Evolutionary conservation across 345 rosid genomes (phyloP), one percentile per base, ranked within the genome.

Genomic region (Lepidium didymum): DNA sequence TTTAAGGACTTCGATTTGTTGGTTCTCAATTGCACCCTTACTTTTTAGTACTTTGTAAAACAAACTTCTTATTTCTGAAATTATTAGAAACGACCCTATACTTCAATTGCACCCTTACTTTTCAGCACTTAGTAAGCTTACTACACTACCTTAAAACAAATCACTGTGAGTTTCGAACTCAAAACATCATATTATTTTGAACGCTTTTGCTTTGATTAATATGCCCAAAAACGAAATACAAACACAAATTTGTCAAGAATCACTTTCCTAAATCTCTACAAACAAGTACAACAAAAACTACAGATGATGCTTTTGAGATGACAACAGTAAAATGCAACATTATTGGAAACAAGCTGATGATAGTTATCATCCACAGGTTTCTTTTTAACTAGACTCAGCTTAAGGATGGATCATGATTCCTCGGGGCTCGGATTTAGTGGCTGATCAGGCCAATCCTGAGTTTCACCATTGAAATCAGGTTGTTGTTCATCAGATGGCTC

Each of bases 401-500:
- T 7, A 31, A 56, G 7, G 33, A 31, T 21, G n/a, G 15, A 58
- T 65, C 62, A 66, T 33, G 62, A 52, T 11, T 69, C 51, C 4
- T 31, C 23, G 1, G 44, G 44, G 18, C 51, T 19, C 1, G 67
- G 67, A 8, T 57, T 50, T 33, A 47, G 49, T 41, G 41, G 46
- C 67, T 73, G 55, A 6, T 57, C 55, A 73, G 61, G 21, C 60
- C 33, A 65, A 19, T 3, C 67, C 35, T 58, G 45, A 15, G 72
- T n/a, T 57, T 73, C 67, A 33, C 61, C 40, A 3, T 42, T 34
- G 62, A 15, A 47, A 50, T 66, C 62, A 73, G 49, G 45, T 55
- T 40, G 60, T 41, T 64, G 46, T 16, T 68, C 72, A 56, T 68
- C 54, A 55, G 72, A 13, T 14, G 38, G 29, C 36, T 68, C 72